phyloP scores from a whole-genome alignment of 2,329 filamentous ascomycete genomes.

The Podosphaera aphanis region DNA sequence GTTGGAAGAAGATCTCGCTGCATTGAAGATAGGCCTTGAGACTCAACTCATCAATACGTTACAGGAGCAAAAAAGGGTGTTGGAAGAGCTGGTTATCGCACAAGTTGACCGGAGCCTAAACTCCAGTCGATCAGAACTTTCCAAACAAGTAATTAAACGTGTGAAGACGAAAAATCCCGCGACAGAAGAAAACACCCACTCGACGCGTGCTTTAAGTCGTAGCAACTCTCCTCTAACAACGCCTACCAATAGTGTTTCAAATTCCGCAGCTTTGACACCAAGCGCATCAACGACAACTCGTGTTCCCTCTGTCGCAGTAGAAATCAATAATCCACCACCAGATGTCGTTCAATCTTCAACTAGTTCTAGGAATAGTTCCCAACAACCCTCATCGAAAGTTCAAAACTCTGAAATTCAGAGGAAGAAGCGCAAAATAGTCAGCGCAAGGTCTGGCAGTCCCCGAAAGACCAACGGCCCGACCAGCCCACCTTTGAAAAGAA shows the following conservation, averaged over 20 bases:
- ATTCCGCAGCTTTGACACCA: not conserved
- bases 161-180: not conserved
- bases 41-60: not conserved
- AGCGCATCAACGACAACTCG: not conserved
- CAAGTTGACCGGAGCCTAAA: not conserved
- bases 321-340: not conserved
- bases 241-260: not conserved
- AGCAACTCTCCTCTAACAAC: not conserved
- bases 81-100: not conserved
- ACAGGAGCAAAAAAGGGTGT: not conserved
- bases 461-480: not conserved
- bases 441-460: not conserved
- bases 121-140: not conserved
- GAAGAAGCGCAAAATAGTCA: not conserved
- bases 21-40: not conserved
- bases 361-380: not conserved
- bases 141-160: not conserved
- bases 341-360: not conserved
- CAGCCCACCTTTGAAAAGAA: not conserved
- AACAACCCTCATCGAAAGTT: not conserved
- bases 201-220: not conserved
- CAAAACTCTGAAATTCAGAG: not conserved
- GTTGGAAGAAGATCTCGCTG: not conserved
- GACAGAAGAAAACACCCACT: not conserved
- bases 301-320: not conserved